A percentile compares a stretch with the other conserved stretches of the same genome.
Evolutionary conservation across 306 rosid genomes (phyloP).

Genomic region (Vicia faba): DNA sequence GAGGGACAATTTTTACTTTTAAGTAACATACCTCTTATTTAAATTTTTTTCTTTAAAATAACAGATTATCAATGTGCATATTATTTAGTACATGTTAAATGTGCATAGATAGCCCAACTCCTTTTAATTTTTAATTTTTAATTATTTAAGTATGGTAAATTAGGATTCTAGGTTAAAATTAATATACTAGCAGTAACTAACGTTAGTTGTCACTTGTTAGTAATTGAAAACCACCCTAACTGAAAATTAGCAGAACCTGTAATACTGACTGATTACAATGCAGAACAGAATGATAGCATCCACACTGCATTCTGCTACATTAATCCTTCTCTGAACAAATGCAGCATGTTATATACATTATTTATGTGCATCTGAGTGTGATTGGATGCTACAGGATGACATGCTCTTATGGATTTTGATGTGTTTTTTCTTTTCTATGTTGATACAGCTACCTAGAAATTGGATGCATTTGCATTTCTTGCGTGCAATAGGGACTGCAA

Average conservation of each 20-base stretch:
- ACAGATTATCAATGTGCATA: too few relatives aligned
- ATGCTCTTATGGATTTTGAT: constrained; percentile 29
- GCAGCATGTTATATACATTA: too few relatives aligned
- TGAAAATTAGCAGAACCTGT: neutral
- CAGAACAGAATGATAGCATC: constrained; percentile 12
- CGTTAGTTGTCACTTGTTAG: neutral
- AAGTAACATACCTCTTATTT: neutral
- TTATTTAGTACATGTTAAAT: too few relatives aligned
- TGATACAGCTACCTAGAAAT: constrained; percentile 89
- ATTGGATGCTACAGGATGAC: constrained; percentile 16
- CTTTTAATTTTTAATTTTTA: too few relatives aligned
- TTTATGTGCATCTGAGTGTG: constrained; percentile 13
- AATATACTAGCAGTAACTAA: neutral
- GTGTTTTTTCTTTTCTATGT: constrained; percentile 30
- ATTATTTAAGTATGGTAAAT: too few relatives aligned
- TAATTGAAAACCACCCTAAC: constrained; percentile 3
- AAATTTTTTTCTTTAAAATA: too few relatives aligned
- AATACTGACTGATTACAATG: neutral
- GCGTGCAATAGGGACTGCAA: constrained; percentile 98
- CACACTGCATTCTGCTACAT: too few relatives aligned
- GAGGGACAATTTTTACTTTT: neutral
- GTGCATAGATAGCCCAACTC: too few relatives aligned
- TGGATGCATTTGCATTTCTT: constrained; percentile 99
- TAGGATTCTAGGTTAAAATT: too few relatives aligned
- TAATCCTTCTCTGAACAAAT: too few relatives aligned